These are phyloP conservation scores for Clavariopsis aquatica DNA, from an alignment of 495 filamentous ascomycete species.

Conservation along the genomic window DNA sequence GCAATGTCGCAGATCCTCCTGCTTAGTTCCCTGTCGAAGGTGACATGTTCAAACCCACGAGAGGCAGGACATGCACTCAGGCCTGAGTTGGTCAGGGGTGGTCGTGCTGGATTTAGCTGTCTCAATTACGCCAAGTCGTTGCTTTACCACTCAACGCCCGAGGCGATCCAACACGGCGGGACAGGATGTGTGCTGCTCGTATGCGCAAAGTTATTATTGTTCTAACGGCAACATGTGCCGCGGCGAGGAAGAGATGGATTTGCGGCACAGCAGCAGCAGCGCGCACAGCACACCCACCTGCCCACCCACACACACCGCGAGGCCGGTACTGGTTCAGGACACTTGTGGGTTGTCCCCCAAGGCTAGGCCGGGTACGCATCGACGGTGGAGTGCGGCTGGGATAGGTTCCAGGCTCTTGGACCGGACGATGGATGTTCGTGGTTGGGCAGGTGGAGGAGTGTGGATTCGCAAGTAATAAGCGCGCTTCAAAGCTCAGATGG, in stretches of 20 bases:
- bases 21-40: too few relatives aligned
- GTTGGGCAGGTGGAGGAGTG: not conserved
- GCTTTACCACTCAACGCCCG: constrained; percentile 1
- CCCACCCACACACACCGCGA: not conserved
- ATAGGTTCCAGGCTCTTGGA: too few relatives aligned
- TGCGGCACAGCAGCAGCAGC: constrained; percentile 6
- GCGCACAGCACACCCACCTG: too few relatives aligned
- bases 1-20: too few relatives aligned
- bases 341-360: not conserved
- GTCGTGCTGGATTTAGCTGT: not conserved
- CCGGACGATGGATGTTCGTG: too few relatives aligned
- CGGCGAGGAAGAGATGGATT: not conserved
- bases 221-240: not conserved
- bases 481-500: constrained; percentile 7
- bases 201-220: constrained; percentile 5
- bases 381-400: not conserved
- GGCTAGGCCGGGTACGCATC: not conserved
- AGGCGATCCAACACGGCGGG: not conserved
- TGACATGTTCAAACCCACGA: too few relatives aligned
- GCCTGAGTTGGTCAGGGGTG: not conserved
- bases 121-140: not conserved
- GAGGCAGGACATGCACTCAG: too few relatives aligned
- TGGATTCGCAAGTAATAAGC: constrained; percentile 7
- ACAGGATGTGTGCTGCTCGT: not conserved
- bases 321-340: not conserved